A percentile compares a stretch with the other conserved stretches of the same genome.
Conservation (phyloP, 164 flowering plant genomes). For the Vitis rupestris region DNA sequence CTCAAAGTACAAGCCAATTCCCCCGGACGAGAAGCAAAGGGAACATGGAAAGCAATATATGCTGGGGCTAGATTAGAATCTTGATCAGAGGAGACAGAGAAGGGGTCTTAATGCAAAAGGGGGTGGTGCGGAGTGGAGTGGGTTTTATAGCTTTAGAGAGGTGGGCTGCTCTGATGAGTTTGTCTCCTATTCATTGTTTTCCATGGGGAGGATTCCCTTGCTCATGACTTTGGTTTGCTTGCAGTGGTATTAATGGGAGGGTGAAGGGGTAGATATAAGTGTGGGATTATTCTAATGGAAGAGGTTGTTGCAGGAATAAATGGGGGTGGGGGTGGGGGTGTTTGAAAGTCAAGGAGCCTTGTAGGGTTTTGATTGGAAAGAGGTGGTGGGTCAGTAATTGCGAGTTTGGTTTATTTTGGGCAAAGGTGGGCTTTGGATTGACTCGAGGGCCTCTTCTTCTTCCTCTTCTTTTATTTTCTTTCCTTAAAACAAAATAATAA, state of each 20-base stretch:
- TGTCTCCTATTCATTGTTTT: slow-evolving; percentile 18
- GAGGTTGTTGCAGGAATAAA: slow-evolving; percentile 68
- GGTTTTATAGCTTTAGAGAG: slow-evolving; percentile 18
- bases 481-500: neutral
- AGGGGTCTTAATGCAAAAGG: slow-evolving; percentile 29
- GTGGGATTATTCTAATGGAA: slow-evolving; percentile 55
- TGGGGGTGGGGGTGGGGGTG: slow-evolving; percentile 30
- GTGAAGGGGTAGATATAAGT: slow-evolving; percentile 25
- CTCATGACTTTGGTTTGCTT: slow-evolving; percentile 20
- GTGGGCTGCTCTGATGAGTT: slow-evolving; percentile 30
- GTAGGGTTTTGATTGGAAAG: slow-evolving; percentile 37
- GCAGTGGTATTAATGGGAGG: slow-evolving; percentile 47
- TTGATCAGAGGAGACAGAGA: slow-evolving; percentile 31
- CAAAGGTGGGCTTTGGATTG: slow-evolving; percentile 50
- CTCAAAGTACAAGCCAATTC: slow-evolving; percentile 47
- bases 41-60: slow-evolving; percentile 31
- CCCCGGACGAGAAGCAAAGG: slow-evolving; percentile 39
- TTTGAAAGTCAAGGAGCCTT: slow-evolving; percentile 54
- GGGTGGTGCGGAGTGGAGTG: slow-evolving; percentile 5
- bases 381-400: slow-evolving; percentile 44
- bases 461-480: slow-evolving; percentile 6
- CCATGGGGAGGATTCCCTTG: slow-evolving; percentile 24
- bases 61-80: slow-evolving; percentile 54
- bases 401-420: slow-evolving; percentile 33
- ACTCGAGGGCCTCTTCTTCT: slow-evolving; percentile 53